phyloP scores from a whole-genome alignment of 805 yeast genomes.

The Metschnikowia hibisci region DNA sequence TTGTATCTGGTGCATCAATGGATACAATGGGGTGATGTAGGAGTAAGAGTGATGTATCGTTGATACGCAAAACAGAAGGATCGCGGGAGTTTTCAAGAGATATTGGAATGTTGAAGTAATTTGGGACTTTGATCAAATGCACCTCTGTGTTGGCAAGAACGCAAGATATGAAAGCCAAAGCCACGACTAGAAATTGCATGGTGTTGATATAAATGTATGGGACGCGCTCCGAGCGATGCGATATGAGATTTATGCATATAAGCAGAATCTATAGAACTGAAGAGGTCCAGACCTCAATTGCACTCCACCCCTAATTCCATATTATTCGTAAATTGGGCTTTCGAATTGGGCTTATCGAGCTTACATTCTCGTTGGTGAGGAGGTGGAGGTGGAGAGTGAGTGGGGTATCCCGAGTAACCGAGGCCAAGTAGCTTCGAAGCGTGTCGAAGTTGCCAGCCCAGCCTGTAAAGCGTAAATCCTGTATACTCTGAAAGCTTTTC shows the following conservation, averaged over 20 bases:
- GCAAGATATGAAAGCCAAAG: background rate
- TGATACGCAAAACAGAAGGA: slow-evolving; percentile 7
- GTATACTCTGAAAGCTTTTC: slow-evolving; percentile 16
- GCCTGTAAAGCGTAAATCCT: slow-evolving; percentile 19
- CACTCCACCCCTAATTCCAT: background rate
- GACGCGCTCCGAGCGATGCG: background rate
- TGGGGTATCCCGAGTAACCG: slow-evolving; percentile 2
- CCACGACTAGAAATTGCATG: background rate
- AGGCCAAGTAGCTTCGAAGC: slow-evolving; percentile 8
- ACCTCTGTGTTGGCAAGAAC: slow-evolving; percentile 38
- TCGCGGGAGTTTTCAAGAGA: slow-evolving; percentile 8
- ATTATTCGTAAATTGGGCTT: background rate
- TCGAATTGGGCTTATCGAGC: background rate
- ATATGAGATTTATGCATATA: no score
- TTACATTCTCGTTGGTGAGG: background rate
- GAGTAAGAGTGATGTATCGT: slow-evolving; percentile 14
- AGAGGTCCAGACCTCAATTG: no score
- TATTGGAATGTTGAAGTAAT: slow-evolving; percentile 31
- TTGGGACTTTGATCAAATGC: slow-evolving; percentile 27
- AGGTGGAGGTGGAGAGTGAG: slow-evolving; percentile 6
- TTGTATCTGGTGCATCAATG: slow-evolving; percentile 6
- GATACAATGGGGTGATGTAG: slow-evolving; percentile 15
- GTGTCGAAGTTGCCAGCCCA: slow-evolving; percentile 21
- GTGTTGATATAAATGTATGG: background rate
- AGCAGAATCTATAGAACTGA: no score